Conservation (phyloP, 768 basidiomycete genomes). For the Lactifluus pinguis region DNA sequence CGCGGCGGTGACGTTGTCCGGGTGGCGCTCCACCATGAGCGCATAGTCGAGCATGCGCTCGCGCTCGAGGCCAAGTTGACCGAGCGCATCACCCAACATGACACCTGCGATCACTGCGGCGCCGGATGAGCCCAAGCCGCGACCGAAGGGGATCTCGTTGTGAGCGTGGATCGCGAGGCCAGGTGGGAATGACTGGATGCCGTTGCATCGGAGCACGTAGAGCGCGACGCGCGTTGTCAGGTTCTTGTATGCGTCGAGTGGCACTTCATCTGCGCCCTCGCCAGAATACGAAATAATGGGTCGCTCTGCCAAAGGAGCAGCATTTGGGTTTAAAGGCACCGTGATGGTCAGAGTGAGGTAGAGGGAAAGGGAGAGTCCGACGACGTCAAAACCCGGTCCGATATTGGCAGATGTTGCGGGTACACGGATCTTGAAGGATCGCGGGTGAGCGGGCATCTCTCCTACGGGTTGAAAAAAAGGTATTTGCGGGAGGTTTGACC, state of each 20-base stretch:
- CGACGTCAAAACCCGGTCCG: constrained; percentile 97
- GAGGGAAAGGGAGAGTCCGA: constrained; percentile 92
- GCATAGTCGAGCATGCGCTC: constrained; percentile 88
- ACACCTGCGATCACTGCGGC: constrained; percentile 99
- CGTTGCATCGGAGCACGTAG: constrained; percentile 91
- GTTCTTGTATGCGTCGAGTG: constrained; percentile 93
- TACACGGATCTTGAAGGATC: constrained; percentile 61
- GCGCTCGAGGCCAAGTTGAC: constrained; percentile 54
- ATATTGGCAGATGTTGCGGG: constrained; percentile 99
- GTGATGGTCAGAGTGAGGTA: constrained; percentile 68
- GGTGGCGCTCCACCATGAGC: constrained; percentile 98
- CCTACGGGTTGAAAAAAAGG: background rate
- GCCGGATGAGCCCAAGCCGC: constrained; percentile 94
- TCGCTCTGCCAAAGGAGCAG: constrained; percentile 20
- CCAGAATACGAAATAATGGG: constrained; percentile 75
- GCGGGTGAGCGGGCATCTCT: constrained; percentile 2
- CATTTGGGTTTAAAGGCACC: constrained; percentile 21
- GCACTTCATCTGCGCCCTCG: constrained; percentile 85
- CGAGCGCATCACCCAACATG: constrained; percentile 79
- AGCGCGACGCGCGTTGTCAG: constrained; percentile 94
- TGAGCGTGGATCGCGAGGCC: constrained; percentile 65
- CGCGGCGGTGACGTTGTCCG: constrained; percentile 97
- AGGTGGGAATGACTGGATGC: constrained; percentile 64
- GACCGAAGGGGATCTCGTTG: constrained; percentile 97
- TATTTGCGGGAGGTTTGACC: background rate